Evolutionary conservation across 139 green algal genomes (phyloP).

Genomic region (Volvox africanus): DNA sequence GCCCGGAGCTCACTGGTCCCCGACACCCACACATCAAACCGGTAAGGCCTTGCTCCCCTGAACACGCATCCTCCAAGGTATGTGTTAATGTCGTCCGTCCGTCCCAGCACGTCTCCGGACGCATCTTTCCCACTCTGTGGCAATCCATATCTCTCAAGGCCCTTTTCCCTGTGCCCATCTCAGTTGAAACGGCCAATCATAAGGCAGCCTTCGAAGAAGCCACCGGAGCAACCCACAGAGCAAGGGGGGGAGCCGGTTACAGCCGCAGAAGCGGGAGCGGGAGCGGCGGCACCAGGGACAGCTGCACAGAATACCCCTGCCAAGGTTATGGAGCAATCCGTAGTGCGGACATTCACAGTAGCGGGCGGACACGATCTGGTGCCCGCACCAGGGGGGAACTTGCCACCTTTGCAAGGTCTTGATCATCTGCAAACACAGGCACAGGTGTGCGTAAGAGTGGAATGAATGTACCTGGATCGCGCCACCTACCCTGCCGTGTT

Average conservation of each 20-base stretch:
- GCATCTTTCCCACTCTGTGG: neutral
- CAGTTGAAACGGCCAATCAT: constrained; percentile 31
- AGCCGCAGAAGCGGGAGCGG: neutral
- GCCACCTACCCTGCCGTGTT: too few species aligned
- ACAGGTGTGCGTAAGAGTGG: too few species aligned
- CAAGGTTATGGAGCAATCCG: too few species aligned
- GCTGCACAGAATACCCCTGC: neutral
- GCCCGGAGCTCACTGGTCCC: constrained; percentile 21
- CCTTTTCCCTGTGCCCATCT: neutral
- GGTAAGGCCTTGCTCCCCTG: neutral
- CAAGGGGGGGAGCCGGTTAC: neutral
- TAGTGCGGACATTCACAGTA: too few species aligned
- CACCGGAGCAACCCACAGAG: neutral
- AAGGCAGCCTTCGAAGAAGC: constrained; percentile 11
- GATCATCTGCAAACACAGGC: too few species aligned
- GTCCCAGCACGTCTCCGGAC: neutral
- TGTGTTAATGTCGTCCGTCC: neutral
- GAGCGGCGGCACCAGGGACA: neutral
- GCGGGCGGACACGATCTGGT: too few species aligned
- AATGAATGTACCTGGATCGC: too few species aligned
- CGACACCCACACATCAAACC: constrained; percentile 27
- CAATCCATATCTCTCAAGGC: neutral
- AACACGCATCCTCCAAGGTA: neutral
- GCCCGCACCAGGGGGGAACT: too few species aligned
- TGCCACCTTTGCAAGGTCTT: too few species aligned